phyloP scores from a whole-genome alignment of 257 asterid species.

The Solanum commersonii region DNA sequence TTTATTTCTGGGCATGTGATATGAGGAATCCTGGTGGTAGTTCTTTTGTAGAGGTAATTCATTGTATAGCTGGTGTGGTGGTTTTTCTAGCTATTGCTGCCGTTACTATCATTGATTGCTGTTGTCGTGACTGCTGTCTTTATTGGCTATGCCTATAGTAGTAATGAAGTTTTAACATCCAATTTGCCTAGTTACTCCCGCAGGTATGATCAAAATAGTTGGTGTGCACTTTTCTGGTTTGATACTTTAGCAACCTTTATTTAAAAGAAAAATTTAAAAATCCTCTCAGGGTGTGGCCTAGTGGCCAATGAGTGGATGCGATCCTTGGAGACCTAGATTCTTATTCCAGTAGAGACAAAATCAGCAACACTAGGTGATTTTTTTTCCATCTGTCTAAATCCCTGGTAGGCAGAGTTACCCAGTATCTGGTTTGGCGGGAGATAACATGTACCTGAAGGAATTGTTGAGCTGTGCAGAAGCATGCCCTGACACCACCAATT shows the following conservation, averaged over 20 bases:
- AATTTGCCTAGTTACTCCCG: background rate
- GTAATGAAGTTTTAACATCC: background rate
- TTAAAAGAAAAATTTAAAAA: background rate
- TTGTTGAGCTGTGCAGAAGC: background rate
- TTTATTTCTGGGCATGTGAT: slow-evolving; percentile 96
- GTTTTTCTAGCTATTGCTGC: background rate
- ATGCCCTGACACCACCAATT: background rate
- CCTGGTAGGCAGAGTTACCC: background rate
- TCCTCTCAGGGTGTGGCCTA: background rate
- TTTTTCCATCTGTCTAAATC: background rate
- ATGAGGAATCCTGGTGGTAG: slow-evolving; percentile 98
- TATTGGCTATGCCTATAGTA: background rate
- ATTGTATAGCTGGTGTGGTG: background rate
- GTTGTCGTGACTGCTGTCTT: background rate
- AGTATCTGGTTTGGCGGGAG: background rate
- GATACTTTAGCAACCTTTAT: background rate
- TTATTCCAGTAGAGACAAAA: background rate
- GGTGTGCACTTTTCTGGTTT: background rate
- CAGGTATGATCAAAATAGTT: background rate
- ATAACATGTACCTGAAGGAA: background rate
- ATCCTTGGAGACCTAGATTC: background rate
- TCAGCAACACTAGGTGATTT: background rate
- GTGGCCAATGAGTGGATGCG: background rate
- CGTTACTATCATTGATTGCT: background rate
- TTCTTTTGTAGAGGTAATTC: slow-evolving; percentile 87